A percentile compares a stretch with the other conserved stretches of the same genome.
phyloP scores from a whole-genome alignment of 805 yeast genomes.

The Metschnikowia koreensis region DNA sequence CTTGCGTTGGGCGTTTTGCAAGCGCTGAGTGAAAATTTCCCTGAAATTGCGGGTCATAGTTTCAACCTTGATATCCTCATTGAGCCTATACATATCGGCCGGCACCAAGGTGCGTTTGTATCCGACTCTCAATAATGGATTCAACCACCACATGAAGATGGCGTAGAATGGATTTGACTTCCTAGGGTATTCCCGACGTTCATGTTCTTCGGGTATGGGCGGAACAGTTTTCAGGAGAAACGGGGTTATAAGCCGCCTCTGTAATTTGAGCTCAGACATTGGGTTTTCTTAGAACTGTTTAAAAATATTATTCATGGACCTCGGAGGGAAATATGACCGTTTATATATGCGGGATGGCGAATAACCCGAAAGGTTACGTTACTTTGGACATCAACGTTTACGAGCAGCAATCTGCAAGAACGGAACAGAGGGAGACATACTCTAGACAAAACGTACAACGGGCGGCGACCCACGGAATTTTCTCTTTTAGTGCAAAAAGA shows the following conservation, averaged over 20 bases:
- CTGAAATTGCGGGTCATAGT: conserved; percentile 28
- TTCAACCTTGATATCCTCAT: conserved; percentile 35
- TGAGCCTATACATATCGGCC: conserved; percentile 51
- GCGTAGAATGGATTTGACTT: conserved; percentile 39
- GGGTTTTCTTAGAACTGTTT: no score
- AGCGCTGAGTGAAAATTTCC: conserved; percentile 1
- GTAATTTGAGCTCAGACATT: conserved; percentile 22
- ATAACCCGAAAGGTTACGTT: no score
- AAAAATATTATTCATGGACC: no score
- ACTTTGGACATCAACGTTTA: no score
- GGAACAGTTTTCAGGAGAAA: conserved; percentile 45
- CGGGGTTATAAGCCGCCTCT: conserved; percentile 34
- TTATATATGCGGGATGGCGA: no score
- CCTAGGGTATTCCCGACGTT: conserved; percentile 47
- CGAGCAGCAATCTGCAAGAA: no score
- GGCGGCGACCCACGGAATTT: no score
- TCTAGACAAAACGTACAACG: no score
- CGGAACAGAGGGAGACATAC: no score
- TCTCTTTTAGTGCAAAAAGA: no score
- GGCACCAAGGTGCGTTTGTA: conserved; percentile 70
- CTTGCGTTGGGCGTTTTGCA: conserved; percentile 15
- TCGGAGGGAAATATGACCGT: no score
- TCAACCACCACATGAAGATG: conserved; percentile 64
- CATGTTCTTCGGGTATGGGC: conserved; percentile 48
- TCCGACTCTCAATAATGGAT: conserved; percentile 62